Percentiles rank a stretch among this genome's conserved stretches.
Evolutionary conservation across 225 moss, liverwort and hornwort species (phyloP).

Genomic region (Sphagnum tenellum): DNA sequence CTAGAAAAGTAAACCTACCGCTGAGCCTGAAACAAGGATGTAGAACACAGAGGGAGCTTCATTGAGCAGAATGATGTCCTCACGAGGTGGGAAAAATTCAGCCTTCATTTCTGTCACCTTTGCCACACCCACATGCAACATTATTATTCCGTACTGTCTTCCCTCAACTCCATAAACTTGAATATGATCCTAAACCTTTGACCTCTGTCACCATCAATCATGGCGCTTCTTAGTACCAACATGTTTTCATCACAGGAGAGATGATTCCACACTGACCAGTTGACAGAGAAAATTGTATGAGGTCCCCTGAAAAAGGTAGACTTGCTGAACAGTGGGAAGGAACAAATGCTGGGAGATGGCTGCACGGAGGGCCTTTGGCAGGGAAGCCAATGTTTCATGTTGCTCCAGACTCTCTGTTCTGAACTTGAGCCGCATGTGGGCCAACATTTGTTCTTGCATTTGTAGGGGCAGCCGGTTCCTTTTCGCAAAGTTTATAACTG

Average conservation of each 20-base stretch:
- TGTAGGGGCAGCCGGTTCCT: slow-evolving; percentile 63
- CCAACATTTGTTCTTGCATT: slow-evolving; percentile 86
- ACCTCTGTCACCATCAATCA: no score
- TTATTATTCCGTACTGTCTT: no score
- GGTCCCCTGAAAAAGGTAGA: slow-evolving; percentile 74
- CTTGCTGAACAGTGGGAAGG: slow-evolving; percentile 65
- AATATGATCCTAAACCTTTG: no score
- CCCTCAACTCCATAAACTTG: no score
- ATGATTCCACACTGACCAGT: slow-evolving; percentile 32
- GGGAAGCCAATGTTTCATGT: slow-evolving; percentile 25
- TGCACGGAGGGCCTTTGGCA: slow-evolving; percentile 79
- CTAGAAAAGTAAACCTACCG: slow-evolving; percentile 37
- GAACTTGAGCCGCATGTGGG: slow-evolving; percentile 83
- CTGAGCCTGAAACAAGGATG: slow-evolving; percentile 71
- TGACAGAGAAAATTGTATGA: slow-evolving; percentile 91
- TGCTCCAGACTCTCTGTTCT: slow-evolving; percentile 79
- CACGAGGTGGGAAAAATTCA: slow-evolving; percentile 81
- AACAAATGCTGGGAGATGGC: slow-evolving; percentile 69
- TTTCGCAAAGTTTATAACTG: slow-evolving; percentile 52
- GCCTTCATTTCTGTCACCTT: slow-evolving; percentile 92
- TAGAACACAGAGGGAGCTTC: slow-evolving; percentile 96
- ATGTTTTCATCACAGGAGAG: no score
- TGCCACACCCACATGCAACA: not conserved
- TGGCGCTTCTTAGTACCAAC: no score
- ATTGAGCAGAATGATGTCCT: slow-evolving; percentile 74